Evolutionary conservation across 352 stramenopile species (phyloP).

Genomic region (Phytophthora cactorum): DNA sequence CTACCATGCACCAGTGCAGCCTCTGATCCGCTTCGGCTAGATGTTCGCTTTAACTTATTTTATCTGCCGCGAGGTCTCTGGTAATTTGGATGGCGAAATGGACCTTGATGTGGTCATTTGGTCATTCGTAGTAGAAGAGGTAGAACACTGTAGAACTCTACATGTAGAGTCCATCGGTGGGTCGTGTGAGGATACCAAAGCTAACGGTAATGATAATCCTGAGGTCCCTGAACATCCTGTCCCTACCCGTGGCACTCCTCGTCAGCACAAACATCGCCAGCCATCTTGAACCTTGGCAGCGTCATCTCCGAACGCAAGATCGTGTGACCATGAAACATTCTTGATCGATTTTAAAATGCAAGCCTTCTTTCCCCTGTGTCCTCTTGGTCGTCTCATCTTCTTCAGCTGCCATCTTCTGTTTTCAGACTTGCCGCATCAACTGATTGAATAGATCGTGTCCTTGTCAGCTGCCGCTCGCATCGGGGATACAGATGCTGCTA

Average conservation of each 20-base stretch:
- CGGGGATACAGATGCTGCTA: constrained; percentile 4
- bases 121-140: no score
- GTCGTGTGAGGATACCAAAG: background rate
- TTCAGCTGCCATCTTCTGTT: constrained; percentile 16
- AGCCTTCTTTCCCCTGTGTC: constrained; percentile 38
- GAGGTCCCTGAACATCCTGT: constrained; percentile 1
- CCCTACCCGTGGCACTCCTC: constrained; percentile 27
- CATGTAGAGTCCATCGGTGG: no score
- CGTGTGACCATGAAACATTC: constrained; percentile 47
- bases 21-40: background rate
- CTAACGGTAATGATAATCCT: background rate
- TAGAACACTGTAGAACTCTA: no score
- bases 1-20: background rate
- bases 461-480: constrained; percentile 6
- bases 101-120: no score
- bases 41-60: background rate
- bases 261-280: constrained; percentile 29
- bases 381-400: constrained; percentile 19
- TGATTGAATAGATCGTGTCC: constrained; percentile 8
- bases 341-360: constrained; percentile 61
- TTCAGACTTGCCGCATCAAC: constrained; percentile 13
- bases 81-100: no score
- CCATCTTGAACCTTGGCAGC: constrained; percentile 36
- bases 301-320: constrained; percentile 39
- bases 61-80: background rate